These are phyloP conservation scores for Leucosporidium creatinivorum DNA, from an alignment of 768 basidiomycete species.

Conservation along the genomic window DNA sequence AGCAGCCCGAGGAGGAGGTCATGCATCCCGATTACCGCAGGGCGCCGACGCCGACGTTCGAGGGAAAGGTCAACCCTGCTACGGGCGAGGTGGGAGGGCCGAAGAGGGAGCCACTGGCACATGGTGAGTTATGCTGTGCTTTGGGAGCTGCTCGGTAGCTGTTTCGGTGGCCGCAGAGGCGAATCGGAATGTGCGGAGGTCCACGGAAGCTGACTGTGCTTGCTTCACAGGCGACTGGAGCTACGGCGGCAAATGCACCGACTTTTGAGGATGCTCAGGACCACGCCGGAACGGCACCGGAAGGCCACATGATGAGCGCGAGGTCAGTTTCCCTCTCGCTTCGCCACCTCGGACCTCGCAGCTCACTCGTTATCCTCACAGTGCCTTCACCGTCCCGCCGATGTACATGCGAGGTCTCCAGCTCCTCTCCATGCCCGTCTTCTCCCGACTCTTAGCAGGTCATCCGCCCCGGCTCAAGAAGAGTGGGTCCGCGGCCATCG, in stretches of 20 bases:
- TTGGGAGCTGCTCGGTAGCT: neutral
- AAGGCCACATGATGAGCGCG: too few relatives aligned
- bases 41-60: constrained; percentile 57
- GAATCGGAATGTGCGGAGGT: neutral
- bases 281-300: too few relatives aligned
- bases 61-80: constrained; percentile 68
- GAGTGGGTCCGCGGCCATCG: too few relatives aligned
- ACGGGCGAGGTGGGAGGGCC: constrained; percentile 85
- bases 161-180: neutral
- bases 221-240: constrained; percentile 27
- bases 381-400: too few relatives aligned
- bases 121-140: constrained; percentile 11
- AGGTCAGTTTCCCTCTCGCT: too few relatives aligned
- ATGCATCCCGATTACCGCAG: constrained; percentile 47
- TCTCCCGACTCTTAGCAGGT: too few relatives aligned
- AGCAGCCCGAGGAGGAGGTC: constrained; percentile 41
- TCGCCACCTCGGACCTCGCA: too few relatives aligned
- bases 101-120: constrained; percentile 72
- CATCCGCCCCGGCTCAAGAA: too few relatives aligned
- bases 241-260: constrained; percentile 30
- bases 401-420: too few relatives aligned
- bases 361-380: too few relatives aligned
- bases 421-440: too few relatives aligned
- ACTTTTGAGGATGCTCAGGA: constrained; percentile 6
- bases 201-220: neutral